Evolutionary conservation across 2,329 filamentous ascomycete species (phyloP).

Genomic region (Myrmaecium sp.): DNA sequence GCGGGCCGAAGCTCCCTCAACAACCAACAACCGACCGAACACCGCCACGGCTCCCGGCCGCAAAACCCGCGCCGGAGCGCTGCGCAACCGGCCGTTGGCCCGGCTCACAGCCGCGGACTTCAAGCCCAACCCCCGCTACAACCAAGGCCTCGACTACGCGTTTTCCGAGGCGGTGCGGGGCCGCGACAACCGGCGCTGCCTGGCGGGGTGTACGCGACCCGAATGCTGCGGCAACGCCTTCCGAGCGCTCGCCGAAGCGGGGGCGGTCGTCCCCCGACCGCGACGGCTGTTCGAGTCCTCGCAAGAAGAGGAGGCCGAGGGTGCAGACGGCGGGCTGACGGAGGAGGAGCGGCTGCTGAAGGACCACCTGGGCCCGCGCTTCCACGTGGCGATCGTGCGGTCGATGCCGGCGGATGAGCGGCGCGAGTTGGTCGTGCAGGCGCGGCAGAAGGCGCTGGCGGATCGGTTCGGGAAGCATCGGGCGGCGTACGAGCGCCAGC

Average conservation of each 20-base stretch:
- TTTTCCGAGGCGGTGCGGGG: constrained; percentile 60
- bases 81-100: constrained; percentile 41
- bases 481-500: constrained; percentile 51
- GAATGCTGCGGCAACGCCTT: constrained; percentile 64
- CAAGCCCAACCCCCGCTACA: constrained; percentile 59
- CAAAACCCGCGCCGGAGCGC: constrained; percentile 21
- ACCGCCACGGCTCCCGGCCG: background rate
- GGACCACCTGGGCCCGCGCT: constrained; percentile 34
- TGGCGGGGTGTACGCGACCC: constrained; percentile 57
- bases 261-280: constrained; percentile 4
- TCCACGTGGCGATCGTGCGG: constrained; percentile 17
- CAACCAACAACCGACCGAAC: background rate
- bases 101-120: constrained; percentile 55
- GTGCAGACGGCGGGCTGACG: too few species aligned
- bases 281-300: constrained; percentile 3
- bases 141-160: constrained; percentile 55
- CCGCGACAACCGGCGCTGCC: constrained; percentile 48
- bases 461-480: constrained; percentile 64
- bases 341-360: constrained; percentile 28
- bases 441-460: constrained; percentile 55
- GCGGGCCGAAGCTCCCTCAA: too few species aligned
- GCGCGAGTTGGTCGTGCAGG: constrained; percentile 53
- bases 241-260: constrained; percentile 40
- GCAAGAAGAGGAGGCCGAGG: constrained; percentile 10
- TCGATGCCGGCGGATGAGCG: constrained; percentile 44